Base-by-base conservation (phyloP, 768 basidiomycete genomes). In the Ephemerocybe angulata region DNA sequence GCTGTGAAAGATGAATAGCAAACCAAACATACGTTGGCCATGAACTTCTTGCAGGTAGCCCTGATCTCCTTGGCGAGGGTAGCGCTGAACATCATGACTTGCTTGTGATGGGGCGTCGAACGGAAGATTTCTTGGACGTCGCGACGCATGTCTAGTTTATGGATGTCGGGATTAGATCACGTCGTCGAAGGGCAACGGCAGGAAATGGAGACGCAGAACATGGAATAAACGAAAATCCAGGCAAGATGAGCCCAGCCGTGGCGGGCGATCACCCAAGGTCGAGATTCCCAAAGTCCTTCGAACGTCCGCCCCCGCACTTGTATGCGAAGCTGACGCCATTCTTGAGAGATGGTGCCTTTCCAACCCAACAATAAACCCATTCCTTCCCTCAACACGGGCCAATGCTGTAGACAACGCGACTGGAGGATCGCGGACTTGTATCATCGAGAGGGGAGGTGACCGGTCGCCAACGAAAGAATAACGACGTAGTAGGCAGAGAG, bases 61-160 rank as follows among this genome's bases (percentile, higher is more conserved):
- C 97, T 83, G 55, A 99, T 96, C 61, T 98, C 97, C 79, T 99
- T 98, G 54, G 93, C 86, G 57, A 99, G 76, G 1, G 97, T 99
- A 37, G 97, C 97, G 64, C 93, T 96, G 81, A 99, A 99, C 97
- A 99, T 99, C 97, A 99, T 99, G 62, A 99, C 97, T 81, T 99
- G 96, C 79, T 99, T 99, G 83, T 97, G 94, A 73, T 97, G 96
- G 49, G 97, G 97, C 19, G 97, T 98, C 17, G 93, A 84, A 65
- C 96, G 88, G 84, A 98, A 99, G 66, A 99, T 98, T 78, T 99
- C 97, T 85, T 99, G 97, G 60, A 99, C 96, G 70, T 99, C 97
- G 68, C 97, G 93, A 78, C 97, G 96, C 97, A 99, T 99, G 87
- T 98, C 97, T 99, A 84, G 74, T 80, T 77, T 78, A 77, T 77